Evolutionary conservation across 495 filamentous ascomycete genomes (phyloP).

Genomic region (Chaetomium cochliodes): DNA sequence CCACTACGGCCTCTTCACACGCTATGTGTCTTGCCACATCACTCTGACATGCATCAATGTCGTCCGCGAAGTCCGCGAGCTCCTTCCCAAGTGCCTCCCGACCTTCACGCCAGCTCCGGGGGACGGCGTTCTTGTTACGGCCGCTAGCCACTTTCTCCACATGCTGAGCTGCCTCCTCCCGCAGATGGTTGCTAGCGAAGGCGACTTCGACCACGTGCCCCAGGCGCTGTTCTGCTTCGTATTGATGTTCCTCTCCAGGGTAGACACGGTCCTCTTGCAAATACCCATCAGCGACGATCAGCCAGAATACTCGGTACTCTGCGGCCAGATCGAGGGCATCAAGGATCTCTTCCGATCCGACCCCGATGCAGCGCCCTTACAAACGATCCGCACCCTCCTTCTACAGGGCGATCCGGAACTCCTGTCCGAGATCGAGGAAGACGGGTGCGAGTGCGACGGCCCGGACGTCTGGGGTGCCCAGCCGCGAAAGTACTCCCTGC

Average conservation of each 20-base stretch:
- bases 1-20: slow-evolving; percentile 26
- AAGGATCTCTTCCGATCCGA: slow-evolving; percentile 18
- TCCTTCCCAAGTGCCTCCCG: slow-evolving; percentile 16
- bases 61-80: slow-evolving; percentile 29
- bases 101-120: slow-evolving; percentile 14
- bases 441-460: slow-evolving; percentile 28
- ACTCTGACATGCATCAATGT: slow-evolving; percentile 30
- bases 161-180: neutral
- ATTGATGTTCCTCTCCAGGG: slow-evolving; percentile 24
- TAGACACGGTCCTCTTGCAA: slow-evolving; percentile 35
- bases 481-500: slow-evolving; percentile 21
- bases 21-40: slow-evolving; percentile 34
- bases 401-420: slow-evolving; percentile 31
- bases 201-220: slow-evolving; percentile 26
- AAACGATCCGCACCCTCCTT: slow-evolving; percentile 16
- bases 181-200: neutral
- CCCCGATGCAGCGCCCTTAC: slow-evolving; percentile 9
- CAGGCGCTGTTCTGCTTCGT: slow-evolving; percentile 30
- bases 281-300: slow-evolving; percentile 34
- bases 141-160: neutral
- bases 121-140: slow-evolving; percentile 1
- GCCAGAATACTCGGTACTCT: slow-evolving; percentile 25
- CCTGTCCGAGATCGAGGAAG: slow-evolving; percentile 26
- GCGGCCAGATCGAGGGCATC: slow-evolving; percentile 6
- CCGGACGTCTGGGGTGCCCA: slow-evolving; percentile 31